Percentiles rank a stretch among this genome's conserved stretches.
Evolutionary conservation across 1,284 basidiomycete species (phyloP).

Genomic region (Fistulina hepatica): DNA sequence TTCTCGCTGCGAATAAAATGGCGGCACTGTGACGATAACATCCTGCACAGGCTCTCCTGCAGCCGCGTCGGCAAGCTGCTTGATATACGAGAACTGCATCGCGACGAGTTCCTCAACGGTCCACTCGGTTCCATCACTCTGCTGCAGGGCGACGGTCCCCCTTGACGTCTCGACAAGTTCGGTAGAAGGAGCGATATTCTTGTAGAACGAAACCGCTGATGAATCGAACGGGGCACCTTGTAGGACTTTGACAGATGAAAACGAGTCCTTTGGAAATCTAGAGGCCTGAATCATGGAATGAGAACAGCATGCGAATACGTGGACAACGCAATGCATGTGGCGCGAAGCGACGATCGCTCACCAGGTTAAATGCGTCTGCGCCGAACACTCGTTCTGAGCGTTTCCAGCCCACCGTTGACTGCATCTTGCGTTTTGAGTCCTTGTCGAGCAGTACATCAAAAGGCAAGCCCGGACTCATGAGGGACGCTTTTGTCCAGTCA

Average conservation of each 20-base stretch:
- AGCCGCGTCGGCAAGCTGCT: conserved; percentile 73
- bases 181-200: conserved; percentile 53
- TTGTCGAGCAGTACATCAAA: conserved; percentile 95
- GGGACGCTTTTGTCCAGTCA: conserved; percentile 91
- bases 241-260: conserved; percentile 81
- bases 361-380: conserved; percentile 77
- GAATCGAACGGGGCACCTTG: conserved; percentile 66
- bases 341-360: too few relatives aligned
- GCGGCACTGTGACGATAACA: conserved; percentile 78
- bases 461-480: conserved; percentile 92
- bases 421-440: conserved; percentile 95
- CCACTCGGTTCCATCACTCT: conserved; percentile 60
- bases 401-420: conserved; percentile 83
- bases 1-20: conserved; percentile 80
- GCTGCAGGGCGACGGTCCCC: conserved; percentile 46
- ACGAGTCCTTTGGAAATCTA: conserved; percentile 83
- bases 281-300: conserved; percentile 51
- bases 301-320: neutral
- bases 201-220: conserved; percentile 50
- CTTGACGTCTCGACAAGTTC: conserved; percentile 48
- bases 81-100: conserved; percentile 90
- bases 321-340: too few relatives aligned
- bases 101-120: conserved; percentile 85
- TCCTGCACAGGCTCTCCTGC: conserved; percentile 72
- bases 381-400: conserved; percentile 83